Evolutionary conservation across 176 grass and related monocot genomes (phyloP).

Genomic region (Saccharum spontaneum): DNA sequence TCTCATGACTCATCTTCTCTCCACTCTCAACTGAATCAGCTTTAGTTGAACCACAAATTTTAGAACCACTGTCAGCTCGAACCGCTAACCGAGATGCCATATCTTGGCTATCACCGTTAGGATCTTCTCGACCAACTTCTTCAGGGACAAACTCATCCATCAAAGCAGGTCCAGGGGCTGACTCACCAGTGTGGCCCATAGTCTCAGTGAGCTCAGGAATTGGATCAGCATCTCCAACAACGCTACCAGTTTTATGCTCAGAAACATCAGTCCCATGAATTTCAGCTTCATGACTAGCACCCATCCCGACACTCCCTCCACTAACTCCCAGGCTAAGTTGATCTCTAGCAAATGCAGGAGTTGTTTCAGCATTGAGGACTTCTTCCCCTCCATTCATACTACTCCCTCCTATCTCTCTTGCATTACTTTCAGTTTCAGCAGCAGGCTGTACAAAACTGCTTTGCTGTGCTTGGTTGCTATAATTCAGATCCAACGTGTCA

Average conservation of each 20-base stretch:
- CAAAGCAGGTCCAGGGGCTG: constrained; percentile 78
- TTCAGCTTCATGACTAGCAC: constrained; percentile 96
- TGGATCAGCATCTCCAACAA: constrained; percentile 88
- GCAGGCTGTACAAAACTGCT: constrained; percentile 80
- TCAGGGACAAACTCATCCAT: constrained; percentile 86
- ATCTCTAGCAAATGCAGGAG: constrained; percentile 68
- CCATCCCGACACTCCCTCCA: constrained; percentile 97
- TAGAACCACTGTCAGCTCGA: constrained; percentile 86
- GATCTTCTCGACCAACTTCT: constrained; percentile 59
- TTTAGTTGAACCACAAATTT: constrained; percentile 81
- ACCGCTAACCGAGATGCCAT: constrained; percentile 77
- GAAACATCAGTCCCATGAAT: constrained; percentile 90
- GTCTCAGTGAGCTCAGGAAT: constrained; percentile 81
- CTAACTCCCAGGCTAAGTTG: constrained; percentile 92
- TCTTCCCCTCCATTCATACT: constrained; percentile 97
- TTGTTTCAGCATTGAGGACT: constrained; percentile 83
- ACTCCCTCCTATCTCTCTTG: constrained; percentile 87
- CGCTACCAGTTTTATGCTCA: constrained; percentile 76
- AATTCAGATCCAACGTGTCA: constrained; percentile 84
- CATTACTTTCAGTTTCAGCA: constrained; percentile 77
- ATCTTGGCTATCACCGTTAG: constrained; percentile 91
- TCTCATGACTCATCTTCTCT: constrained; percentile 76
- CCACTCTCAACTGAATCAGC: constrained; percentile 91
- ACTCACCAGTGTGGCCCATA: constrained; percentile 88
- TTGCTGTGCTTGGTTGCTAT: constrained; percentile 90